These are phyloP conservation scores for Thelonectria discophora DNA, from an alignment of 2,329 filamentous ascomycete species.

Conservation along the genomic window DNA sequence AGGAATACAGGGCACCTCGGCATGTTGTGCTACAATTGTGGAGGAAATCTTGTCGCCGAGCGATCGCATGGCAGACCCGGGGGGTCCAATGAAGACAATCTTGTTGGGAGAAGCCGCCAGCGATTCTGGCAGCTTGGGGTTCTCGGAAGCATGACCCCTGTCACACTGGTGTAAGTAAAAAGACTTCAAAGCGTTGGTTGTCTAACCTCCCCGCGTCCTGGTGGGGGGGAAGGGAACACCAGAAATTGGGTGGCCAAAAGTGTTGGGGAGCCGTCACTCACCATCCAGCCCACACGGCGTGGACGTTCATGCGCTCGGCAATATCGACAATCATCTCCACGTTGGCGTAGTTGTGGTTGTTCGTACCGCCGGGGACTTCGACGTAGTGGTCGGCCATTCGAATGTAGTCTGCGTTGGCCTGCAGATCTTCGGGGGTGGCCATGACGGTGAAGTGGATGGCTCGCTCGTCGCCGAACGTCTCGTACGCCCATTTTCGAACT, in stretches of 20 bases:
- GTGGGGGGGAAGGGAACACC: slow-evolving; percentile 4
- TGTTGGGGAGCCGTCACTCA: slow-evolving; percentile 55
- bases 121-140: slow-evolving; percentile 96
- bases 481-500: slow-evolving; percentile 99
- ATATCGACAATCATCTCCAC: slow-evolving; percentile 99
- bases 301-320: slow-evolving; percentile 97
- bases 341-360: slow-evolving; percentile 99
- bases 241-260: slow-evolving; percentile 15
- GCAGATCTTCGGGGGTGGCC: slow-evolving; percentile 97
- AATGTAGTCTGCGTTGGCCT: slow-evolving; percentile 98
- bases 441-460: slow-evolving; percentile 99
- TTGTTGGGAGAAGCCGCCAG: slow-evolving; percentile 96
- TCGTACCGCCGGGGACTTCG: slow-evolving; percentile 97
- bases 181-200: not conserved
- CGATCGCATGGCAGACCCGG: slow-evolving; percentile 97
- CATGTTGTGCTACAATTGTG: slow-evolving; percentile 98
- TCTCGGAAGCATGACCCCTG: slow-evolving; percentile 97
- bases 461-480: slow-evolving; percentile 97
- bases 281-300: slow-evolving; percentile 99
- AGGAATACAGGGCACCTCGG: slow-evolving; percentile 95
- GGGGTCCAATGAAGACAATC: slow-evolving; percentile 98
- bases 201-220: not conserved
- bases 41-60: slow-evolving; percentile 99
- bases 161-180: slow-evolving; percentile 46
- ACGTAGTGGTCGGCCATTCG: slow-evolving; percentile 99